A percentile compares a stretch with the other conserved stretches of the same genome.
Evolutionary conservation across 2,329 filamentous ascomycete species (phyloP).

Genomic region (Aspergillus sp.): DNA sequence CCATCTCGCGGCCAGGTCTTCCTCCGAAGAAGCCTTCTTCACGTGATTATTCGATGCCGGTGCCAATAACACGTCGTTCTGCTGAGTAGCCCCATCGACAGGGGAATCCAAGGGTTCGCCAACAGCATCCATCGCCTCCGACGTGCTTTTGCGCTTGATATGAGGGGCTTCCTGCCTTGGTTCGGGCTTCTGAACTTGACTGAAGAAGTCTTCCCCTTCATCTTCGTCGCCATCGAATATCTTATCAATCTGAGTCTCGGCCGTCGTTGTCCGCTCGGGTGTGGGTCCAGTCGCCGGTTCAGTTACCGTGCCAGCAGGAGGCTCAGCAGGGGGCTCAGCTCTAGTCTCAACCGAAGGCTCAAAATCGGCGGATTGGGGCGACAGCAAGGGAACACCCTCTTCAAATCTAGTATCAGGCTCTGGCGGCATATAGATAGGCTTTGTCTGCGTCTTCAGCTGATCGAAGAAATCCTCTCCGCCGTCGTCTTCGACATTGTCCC

Average conservation of each 20-base stretch:
- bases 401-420: slow-evolving; percentile 57
- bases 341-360: slow-evolving; percentile 13
- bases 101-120: slow-evolving; percentile 28
- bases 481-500: slow-evolving; percentile 45
- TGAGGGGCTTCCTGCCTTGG: slow-evolving; percentile 12
- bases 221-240: slow-evolving; percentile 35
- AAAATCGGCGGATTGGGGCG: slow-evolving; percentile 24
- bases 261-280: slow-evolving; percentile 18
- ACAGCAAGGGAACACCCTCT: slow-evolving; percentile 58
- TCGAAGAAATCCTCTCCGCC: slow-evolving; percentile 55
- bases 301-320: slow-evolving; percentile 8
- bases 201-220: slow-evolving; percentile 34
- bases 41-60: slow-evolving; percentile 13
- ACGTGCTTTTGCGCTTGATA: slow-evolving; percentile 63
- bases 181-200: slow-evolving; percentile 14
- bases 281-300: slow-evolving; percentile 12
- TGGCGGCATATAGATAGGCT: slow-evolving; percentile 29
- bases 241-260: slow-evolving; percentile 19
- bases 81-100: slow-evolving; percentile 20
- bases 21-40: slow-evolving; percentile 29
- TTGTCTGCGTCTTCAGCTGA: slow-evolving; percentile 40
- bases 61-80: slow-evolving; percentile 17
- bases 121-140: slow-evolving; percentile 55
- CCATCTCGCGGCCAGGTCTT: slow-evolving; percentile 75
- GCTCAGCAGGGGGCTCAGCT: slow-evolving; percentile 19